These are phyloP conservation scores for Rhododendron ovatum DNA, from an alignment of 148 eudicot species.

Conservation along the genomic window DNA sequence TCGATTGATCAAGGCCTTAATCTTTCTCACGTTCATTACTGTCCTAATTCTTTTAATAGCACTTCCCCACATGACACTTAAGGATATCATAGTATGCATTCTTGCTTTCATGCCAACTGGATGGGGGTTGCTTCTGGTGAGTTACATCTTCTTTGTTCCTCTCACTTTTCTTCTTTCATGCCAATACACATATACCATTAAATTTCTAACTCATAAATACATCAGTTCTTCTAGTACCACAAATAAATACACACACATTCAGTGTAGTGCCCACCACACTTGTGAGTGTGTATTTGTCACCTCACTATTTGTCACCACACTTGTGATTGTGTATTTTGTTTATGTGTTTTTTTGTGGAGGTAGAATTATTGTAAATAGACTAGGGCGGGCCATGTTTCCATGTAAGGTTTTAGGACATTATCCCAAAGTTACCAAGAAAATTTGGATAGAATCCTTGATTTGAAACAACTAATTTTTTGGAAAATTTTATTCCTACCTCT, in stretches of 20 bases:
- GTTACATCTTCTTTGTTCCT: background rate
- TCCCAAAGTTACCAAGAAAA: background rate
- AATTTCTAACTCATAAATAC: background rate
- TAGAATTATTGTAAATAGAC: background rate
- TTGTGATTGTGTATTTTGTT: background rate
- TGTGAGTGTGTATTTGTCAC: too few relatives aligned
- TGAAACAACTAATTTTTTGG: background rate
- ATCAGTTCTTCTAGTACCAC: background rate
- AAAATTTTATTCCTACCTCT: background rate
- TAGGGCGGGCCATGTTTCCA: background rate
- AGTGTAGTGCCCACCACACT: background rate
- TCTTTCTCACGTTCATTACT: conserved; percentile 39
- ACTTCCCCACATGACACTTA: conserved; percentile 37
- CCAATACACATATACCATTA: background rate
- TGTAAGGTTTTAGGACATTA: background rate
- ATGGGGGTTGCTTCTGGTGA: conserved; percentile 69
- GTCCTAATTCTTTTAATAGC: conserved; percentile 33
- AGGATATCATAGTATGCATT: conserved; percentile 47
- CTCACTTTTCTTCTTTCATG: background rate
- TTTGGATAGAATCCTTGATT: background rate
- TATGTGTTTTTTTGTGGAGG: background rate
- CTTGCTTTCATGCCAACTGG: conserved; percentile 70
- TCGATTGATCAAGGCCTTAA: conserved; percentile 41
- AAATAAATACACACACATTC: background rate
- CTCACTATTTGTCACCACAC: too few relatives aligned